Base-by-base conservation (phyloP, 441 rosid species). In the Omphalea diandra region DNA sequence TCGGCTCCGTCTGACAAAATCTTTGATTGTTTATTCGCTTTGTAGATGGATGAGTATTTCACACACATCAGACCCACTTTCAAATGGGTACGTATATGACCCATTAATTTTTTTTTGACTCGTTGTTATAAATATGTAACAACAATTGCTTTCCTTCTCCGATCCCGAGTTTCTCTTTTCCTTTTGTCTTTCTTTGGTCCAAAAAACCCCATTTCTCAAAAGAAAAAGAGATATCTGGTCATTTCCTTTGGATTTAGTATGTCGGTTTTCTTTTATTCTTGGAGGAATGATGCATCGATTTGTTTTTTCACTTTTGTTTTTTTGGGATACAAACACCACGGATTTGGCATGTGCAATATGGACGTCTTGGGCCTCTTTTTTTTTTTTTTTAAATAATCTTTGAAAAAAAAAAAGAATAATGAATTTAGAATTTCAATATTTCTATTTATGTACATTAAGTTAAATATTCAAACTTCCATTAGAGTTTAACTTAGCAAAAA, bases 161-260 rank as follows among this genome's bases (percentile, higher is more conserved):
- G 84, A 89, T 89, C 96, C 94, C 90, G 82, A 86, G 83, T 66
- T 60, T 2, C 38, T 52, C 56, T 55, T 24, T 58, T 72, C 70
- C 80, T 79, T 84, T 83, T 82, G 83, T 78, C 83, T 78, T 73
- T 75, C 74, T 81, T n/a, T n/a, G n/a, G n/a, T n/a, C n/a, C 83
- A 76, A 75, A 72, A 18, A 65, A 65, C 71, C 47, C n/a, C 11
- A 49, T 49, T 40, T 49, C 53, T 75, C 77, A 62, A 40, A 40
- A 40, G 44, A 10, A 40, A 40, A 38, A 40, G 12, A 40, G 44
- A 10, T 8, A 15, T 40, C 12, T 11, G 44, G 15, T 8, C 9
- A 18, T 66, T 17, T 59, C 49, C 26, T 36, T 38, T 38, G 31
- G 22, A 17, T 38, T 67, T 31, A 32, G 40, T 29, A 29, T 27